Base-by-base conservation (phyloP, 768 basidiomycete species). In the Podaxis carcinomalis region DNA sequence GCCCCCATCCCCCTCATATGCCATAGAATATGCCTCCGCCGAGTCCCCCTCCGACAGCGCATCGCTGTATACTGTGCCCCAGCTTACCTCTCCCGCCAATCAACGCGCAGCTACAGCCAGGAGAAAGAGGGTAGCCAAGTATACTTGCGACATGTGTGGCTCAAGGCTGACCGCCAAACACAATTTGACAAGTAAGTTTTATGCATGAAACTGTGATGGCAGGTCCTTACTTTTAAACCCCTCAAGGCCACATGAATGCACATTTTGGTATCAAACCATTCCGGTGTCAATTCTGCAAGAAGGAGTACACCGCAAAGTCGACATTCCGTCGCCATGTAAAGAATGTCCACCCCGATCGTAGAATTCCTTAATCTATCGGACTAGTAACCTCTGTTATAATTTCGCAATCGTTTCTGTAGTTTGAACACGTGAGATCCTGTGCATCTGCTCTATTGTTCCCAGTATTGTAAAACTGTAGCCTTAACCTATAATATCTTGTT, bases 161-260 rank as follows among this genome's bases (percentile, higher is more conserved):
- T 66, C 68, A 7, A 63, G 63, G 10, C 69, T 73, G 46, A 72
- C 72, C 0, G 63, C 70, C 2, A 70, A 69, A 10, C 69, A 70
- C 44, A 71, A 71, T 28, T 52, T 71, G 6, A 66, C 66, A 49
- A 70, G 72, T 73, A 46, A 59, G 70, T 65, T 49, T 53, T 19
- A 14, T 39, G 4, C 52, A 36, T 50, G 35, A 11, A 56, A 35
- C 46, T 53, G 35, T 49, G 4, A 35, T 36, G 52, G n/a, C 32
- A 37, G 7, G 16, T 10, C 5, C 51, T 62, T 14, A 64, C 14
- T 40, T 56, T 14, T 25, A 9, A 39, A 10, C 6, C 11, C 27
- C 6, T 19, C 39, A 19, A 66, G 65, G 60, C 19, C 66, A 67
- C 39, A 57, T 58, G 47, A 65, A 65, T 13, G 62, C 52, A 1